A percentile compares a stretch with the other conserved stretches of the same genome.
Evolutionary conservation across 1,284 basidiomycete genomes (phyloP).

Genomic region (Cryptococcus sp.): DNA sequence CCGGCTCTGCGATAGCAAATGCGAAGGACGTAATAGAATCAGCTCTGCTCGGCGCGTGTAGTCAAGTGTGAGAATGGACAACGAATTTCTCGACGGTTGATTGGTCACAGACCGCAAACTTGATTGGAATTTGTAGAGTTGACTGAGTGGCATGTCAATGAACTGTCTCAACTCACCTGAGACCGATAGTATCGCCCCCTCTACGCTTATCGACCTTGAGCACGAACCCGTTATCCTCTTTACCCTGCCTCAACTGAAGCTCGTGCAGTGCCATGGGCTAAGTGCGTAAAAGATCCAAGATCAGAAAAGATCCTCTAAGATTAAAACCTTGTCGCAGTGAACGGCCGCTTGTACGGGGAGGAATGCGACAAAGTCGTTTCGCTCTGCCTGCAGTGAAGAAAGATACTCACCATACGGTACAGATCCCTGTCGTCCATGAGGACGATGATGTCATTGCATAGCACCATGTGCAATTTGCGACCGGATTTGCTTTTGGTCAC

Average conservation of each 20-base stretch:
- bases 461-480: slow-evolving; percentile 70
- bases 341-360: background rate
- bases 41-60: background rate
- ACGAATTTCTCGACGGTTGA: background rate
- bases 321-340: background rate
- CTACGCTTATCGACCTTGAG: slow-evolving; percentile 67
- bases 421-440: slow-evolving; percentile 71
- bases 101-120: background rate
- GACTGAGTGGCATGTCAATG: too few species aligned
- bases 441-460: slow-evolving; percentile 79
- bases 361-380: background rate
- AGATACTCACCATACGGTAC: slow-evolving; percentile 71
- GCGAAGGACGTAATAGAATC: background rate
- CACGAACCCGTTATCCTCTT: slow-evolving; percentile 63
- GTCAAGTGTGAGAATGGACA: background rate
- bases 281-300: slow-evolving; percentile 55
- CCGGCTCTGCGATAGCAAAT: background rate
- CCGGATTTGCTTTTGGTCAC: slow-evolving; percentile 82
- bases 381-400: background rate
- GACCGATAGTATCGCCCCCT: slow-evolving; percentile 68
- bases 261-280: slow-evolving; percentile 52
- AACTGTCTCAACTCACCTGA: slow-evolving; percentile 49
- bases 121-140: background rate
- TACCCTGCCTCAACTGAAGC: slow-evolving; percentile 55
- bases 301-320: slow-evolving; percentile 65